Conservation (phyloP, 1,284 basidiomycete genomes). For the Porodaedalea pini region DNA sequence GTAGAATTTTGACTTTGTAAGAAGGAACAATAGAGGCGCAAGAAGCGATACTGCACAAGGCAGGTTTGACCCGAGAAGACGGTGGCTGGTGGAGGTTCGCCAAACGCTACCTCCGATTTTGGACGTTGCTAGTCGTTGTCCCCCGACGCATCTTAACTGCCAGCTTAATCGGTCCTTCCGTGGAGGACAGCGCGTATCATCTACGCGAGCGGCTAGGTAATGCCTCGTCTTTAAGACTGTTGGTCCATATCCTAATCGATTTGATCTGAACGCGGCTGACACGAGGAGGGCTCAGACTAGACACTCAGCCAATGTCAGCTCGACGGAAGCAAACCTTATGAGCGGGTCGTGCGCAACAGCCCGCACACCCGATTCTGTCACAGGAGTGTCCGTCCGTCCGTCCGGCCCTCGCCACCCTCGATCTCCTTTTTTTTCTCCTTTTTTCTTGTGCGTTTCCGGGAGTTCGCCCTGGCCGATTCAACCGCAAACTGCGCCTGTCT, state of each 20-base stretch:
- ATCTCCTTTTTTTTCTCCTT: conserved; percentile 7
- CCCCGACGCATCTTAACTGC: neutral
- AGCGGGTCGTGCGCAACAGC: conserved; percentile 11
- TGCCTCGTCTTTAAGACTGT: neutral
- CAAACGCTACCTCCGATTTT: conserved; percentile 10
- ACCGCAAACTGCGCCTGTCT: neutral
- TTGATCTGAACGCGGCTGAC: conserved; percentile 4
- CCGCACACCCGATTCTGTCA: conserved; percentile 13
- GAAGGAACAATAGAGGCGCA: conserved; percentile 1
- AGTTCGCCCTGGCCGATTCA: conserved; percentile 3
- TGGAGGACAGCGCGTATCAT: neutral
- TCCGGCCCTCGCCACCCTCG: conserved; percentile 13
- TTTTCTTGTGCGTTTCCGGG: neutral
- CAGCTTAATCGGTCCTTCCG: neutral
- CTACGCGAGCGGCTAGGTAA: neutral
- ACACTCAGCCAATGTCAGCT: conserved; percentile 16
- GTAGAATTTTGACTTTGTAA: conserved; percentile 11
- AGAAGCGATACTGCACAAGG: conserved; percentile 14
- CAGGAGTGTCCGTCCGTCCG: conserved; percentile 7
- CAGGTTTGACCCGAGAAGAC: conserved; percentile 14
- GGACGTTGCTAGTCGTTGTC: neutral
- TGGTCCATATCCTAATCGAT: conserved; percentile 7
- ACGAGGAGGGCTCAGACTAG: conserved; percentile 9
- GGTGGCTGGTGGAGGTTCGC: conserved; percentile 6
- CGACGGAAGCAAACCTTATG: conserved; percentile 22